Conservation (phyloP, 805 yeast genomes). For the Metschnikowia bowlesiae region DNA sequence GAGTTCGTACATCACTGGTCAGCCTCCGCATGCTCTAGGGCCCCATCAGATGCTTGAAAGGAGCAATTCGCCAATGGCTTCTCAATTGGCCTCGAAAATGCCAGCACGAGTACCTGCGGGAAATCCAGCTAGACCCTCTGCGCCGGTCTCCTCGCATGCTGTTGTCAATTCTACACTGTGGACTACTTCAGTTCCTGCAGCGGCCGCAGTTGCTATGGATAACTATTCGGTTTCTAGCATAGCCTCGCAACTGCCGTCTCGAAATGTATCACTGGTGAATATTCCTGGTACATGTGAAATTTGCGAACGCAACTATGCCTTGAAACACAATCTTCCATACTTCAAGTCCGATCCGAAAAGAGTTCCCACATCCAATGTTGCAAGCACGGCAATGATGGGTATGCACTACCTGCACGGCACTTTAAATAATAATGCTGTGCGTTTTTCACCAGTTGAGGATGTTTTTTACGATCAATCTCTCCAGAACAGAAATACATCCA, state of each 20-base stretch:
- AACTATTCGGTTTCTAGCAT: background rate
- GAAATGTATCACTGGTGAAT: background rate
- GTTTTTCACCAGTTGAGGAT: background rate
- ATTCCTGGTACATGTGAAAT: background rate
- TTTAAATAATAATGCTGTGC: background rate
- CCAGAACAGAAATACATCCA: background rate
- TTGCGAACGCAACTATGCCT: slow-evolving; percentile 3
- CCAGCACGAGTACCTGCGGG: background rate
- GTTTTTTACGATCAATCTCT: slow-evolving; percentile 1
- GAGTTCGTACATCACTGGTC: background rate
- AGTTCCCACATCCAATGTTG: background rate
- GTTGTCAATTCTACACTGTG: background rate
- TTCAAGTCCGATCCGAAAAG: background rate
- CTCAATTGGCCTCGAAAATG: background rate
- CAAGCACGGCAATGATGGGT: background rate
- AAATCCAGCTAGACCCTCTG: background rate
- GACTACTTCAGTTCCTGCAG: background rate
- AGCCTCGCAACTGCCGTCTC: background rate
- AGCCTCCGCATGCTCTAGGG: background rate
- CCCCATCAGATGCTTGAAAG: too few species aligned
- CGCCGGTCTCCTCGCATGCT: background rate
- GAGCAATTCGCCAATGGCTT: background rate
- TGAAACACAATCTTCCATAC: slow-evolving; percentile 1
- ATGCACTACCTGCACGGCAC: background rate
- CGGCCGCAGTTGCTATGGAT: background rate